These are phyloP conservation scores for Salvia hispanica DNA, from an alignment of 257 asterid genomes.

Conservation along the genomic window DNA sequence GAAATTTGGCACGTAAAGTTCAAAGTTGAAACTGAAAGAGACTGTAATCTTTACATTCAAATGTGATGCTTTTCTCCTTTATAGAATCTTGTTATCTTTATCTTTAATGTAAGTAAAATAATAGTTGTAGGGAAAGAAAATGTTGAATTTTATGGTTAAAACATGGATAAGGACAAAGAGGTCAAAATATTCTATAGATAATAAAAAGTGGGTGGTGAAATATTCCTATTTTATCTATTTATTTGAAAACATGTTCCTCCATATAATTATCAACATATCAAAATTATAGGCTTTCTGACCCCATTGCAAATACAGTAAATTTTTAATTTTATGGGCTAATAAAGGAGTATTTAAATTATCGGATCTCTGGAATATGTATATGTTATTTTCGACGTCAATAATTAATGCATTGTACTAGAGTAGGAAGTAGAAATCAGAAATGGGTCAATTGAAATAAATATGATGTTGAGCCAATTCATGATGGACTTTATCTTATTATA, in stretches of 20 bases:
- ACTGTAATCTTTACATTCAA: neutral
- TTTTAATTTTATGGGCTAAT: too few relatives aligned
- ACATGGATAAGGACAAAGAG: neutral
- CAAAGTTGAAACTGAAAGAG: neutral
- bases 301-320: too few relatives aligned
- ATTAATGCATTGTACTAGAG: neutral
- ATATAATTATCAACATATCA: too few relatives aligned
- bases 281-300: too few relatives aligned
- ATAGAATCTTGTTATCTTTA: neutral
- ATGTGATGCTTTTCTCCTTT: neutral
- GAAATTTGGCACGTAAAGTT: neutral
- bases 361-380: neutral
- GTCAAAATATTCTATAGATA: neutral
- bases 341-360: too few relatives aligned
- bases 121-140: neutral
- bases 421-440: neutral
- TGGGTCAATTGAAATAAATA: slow-evolving; percentile 22
- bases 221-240: too few relatives aligned
- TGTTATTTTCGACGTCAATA: neutral
- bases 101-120: neutral
- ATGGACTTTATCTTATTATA: neutral
- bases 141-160: neutral
- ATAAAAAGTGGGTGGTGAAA: neutral
- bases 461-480: slow-evolving; percentile 13
- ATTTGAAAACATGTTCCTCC: too few relatives aligned